These are phyloP conservation scores for Mycena sanguinolenta DNA, from an alignment of 768 basidiomycete genomes.

Conservation along the genomic window DNA sequence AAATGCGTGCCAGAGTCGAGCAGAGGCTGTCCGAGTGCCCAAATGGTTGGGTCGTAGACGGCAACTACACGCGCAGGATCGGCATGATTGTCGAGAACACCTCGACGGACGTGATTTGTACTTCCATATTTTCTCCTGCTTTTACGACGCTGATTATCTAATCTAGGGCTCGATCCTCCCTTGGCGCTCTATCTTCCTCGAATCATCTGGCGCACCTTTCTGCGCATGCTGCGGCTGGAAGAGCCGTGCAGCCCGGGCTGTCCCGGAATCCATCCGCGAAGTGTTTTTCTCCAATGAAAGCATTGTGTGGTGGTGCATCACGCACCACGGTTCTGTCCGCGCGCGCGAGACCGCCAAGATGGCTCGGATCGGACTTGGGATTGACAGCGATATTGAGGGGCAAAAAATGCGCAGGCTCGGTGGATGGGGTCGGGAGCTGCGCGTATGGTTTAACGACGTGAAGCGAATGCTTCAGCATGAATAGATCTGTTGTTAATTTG, in stretches of 20 bases:
- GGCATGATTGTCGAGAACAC: constrained; percentile 51
- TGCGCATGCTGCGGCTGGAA: constrained; percentile 53
- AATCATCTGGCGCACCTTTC: constrained; percentile 64
- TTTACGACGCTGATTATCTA: neutral
- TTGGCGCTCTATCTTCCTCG: constrained; percentile 73
- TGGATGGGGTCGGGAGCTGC: constrained; percentile 62
- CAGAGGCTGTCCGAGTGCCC: constrained; percentile 44
- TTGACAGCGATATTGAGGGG: constrained; percentile 44
- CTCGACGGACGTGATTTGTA: constrained; percentile 69
- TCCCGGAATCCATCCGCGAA: constrained; percentile 52
- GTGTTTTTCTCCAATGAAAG: constrained; percentile 63
- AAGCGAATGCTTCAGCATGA: constrained; percentile 42
- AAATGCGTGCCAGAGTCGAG: constrained; percentile 44
- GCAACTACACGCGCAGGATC: constrained; percentile 51
- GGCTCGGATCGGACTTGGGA: constrained; percentile 47
- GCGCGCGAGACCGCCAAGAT: constrained; percentile 44
- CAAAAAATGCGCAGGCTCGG: constrained; percentile 63
- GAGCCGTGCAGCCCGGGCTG: constrained; percentile 66
- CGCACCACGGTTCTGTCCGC: constrained; percentile 53
- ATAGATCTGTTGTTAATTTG: neutral
- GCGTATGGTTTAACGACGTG: constrained; percentile 56
- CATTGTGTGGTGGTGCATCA: constrained; percentile 66
- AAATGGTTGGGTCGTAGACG: constrained; percentile 69
- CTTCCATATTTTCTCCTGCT: constrained; percentile 31
- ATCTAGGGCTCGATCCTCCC: constrained; percentile 80